Conservation (phyloP, 306 rosid species). For the Rubus parviflorus region DNA sequence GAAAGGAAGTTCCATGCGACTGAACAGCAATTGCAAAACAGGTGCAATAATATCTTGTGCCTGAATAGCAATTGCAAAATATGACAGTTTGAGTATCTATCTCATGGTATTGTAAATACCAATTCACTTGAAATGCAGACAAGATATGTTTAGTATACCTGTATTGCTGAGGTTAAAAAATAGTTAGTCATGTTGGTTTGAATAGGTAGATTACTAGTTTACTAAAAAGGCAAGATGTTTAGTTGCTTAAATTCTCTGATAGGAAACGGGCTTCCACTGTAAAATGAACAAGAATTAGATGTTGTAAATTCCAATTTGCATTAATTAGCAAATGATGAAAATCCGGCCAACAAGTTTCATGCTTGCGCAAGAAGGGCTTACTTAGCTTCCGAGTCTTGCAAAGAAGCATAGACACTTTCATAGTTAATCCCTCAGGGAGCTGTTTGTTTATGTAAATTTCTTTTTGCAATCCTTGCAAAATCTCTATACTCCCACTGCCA, state of each 20-base stretch:
- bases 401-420: conserved; percentile 13
- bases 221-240: not conserved
- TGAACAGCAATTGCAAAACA: too few species aligned
- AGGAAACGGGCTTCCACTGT: not conserved
- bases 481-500: conserved; percentile 88
- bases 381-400: not conserved
- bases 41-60: too few species aligned
- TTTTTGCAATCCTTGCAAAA: conserved; percentile 76
- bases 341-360: not conserved
- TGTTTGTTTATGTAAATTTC: conserved; percentile 68
- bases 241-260: conserved; percentile 12
- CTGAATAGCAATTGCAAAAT: too few species aligned
- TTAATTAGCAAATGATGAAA: not conserved
- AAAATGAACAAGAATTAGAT: not conserved
- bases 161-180: too few species aligned
- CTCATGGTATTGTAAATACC: too few species aligned
- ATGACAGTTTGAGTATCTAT: too few species aligned
- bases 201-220: too few species aligned
- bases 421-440: conserved; percentile 71
- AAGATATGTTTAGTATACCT: too few species aligned
- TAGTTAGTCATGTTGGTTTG: too few species aligned
- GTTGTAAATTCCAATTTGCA: not conserved
- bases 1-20: too few species aligned
- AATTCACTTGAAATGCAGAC: too few species aligned
- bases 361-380: not conserved